Percentiles rank a stretch among this genome's conserved stretches.
phyloP scores from a whole-genome alignment of 2,329 filamentous ascomycete genomes.

The Paecilomyces formosus region DNA sequence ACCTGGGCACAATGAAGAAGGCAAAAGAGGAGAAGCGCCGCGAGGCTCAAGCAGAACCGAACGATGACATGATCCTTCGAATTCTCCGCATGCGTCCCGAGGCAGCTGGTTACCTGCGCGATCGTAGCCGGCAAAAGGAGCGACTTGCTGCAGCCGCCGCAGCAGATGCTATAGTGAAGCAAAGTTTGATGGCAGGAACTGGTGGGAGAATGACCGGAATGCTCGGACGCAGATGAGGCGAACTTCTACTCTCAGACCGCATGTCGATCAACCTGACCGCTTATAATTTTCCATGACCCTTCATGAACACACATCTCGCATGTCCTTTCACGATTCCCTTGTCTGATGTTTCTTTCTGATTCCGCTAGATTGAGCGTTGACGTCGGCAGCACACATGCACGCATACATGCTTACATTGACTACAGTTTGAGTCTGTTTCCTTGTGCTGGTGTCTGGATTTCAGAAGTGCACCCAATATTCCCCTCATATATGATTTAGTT shows the following conservation, averaged over 20 bases:
- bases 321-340: slow-evolving; percentile 7
- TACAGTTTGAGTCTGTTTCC: background rate
- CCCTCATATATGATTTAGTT: background rate
- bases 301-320: slow-evolving; percentile 1
- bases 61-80: slow-evolving; percentile 93
- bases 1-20: slow-evolving; percentile 91
- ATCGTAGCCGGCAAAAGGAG: slow-evolving; percentile 89
- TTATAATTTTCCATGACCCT: background rate
- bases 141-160: slow-evolving; percentile 81
- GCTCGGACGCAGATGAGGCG: slow-evolving; percentile 23
- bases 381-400: background rate
- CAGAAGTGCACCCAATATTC: background rate
- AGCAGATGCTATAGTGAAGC: slow-evolving; percentile 87
- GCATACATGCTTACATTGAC: too few species aligned
- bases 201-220: slow-evolving; percentile 46
- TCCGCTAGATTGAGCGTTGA: background rate
- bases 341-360: slow-evolving; percentile 1
- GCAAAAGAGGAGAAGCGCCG: slow-evolving; percentile 94
- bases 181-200: slow-evolving; percentile 64
- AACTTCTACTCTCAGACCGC: background rate
- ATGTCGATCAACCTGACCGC: background rate
- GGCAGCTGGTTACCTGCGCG: slow-evolving; percentile 77
- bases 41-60: slow-evolving; percentile 92
- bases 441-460: background rate
- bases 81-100: slow-evolving; percentile 94